phyloP scores from a whole-genome alignment of 495 filamentous ascomycete species.

The Penicillium maclennaniae region DNA sequence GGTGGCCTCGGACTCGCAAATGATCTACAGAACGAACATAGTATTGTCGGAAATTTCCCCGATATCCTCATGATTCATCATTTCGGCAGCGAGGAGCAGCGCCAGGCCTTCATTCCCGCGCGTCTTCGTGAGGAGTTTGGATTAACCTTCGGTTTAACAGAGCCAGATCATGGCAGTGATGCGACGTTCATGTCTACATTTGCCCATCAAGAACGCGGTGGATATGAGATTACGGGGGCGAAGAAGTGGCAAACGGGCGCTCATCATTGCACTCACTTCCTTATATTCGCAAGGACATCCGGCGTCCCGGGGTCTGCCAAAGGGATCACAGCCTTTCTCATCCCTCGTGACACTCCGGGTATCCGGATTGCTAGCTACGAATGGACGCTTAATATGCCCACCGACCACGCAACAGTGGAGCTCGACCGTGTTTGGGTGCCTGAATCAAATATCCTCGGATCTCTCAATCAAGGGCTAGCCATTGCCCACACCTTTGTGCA shows the following conservation, averaged over 20 bases:
- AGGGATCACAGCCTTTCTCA: slow-evolving; percentile 57
- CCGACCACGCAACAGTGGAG: slow-evolving; percentile 54
- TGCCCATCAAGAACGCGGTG: slow-evolving; percentile 35
- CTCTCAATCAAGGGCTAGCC: slow-evolving; percentile 44
- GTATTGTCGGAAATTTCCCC: slow-evolving; percentile 56
- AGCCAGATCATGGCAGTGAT: slow-evolving; percentile 58
- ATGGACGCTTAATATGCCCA: slow-evolving; percentile 62
- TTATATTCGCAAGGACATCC: slow-evolving; percentile 54
- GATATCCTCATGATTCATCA: slow-evolving; percentile 55
- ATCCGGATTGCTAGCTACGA: slow-evolving; percentile 51
- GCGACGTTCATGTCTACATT: slow-evolving; percentile 54
- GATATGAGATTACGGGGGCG: slow-evolving; percentile 49
- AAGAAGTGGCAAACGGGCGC: slow-evolving; percentile 64
- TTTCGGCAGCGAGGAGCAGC: slow-evolving; percentile 50
- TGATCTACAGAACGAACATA: slow-evolving; percentile 59
- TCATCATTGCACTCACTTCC: slow-evolving; percentile 54
- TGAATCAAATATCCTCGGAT: slow-evolving; percentile 43
- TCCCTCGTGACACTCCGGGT: slow-evolving; percentile 43
- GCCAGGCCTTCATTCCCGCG: slow-evolving; percentile 44
- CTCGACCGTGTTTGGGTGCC: slow-evolving; percentile 49
- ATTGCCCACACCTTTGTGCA: slow-evolving; percentile 61
- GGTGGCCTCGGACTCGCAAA: slow-evolving; percentile 55
- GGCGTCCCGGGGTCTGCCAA: slow-evolving; percentile 41
- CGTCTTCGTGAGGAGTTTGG: slow-evolving; percentile 46
- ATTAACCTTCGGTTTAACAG: slow-evolving; percentile 57